A percentile compares a stretch with the other conserved stretches of the same genome.
Conservation (phyloP, 2,329 filamentous ascomycete species). For the Ilyonectria mors-panacis region DNA sequence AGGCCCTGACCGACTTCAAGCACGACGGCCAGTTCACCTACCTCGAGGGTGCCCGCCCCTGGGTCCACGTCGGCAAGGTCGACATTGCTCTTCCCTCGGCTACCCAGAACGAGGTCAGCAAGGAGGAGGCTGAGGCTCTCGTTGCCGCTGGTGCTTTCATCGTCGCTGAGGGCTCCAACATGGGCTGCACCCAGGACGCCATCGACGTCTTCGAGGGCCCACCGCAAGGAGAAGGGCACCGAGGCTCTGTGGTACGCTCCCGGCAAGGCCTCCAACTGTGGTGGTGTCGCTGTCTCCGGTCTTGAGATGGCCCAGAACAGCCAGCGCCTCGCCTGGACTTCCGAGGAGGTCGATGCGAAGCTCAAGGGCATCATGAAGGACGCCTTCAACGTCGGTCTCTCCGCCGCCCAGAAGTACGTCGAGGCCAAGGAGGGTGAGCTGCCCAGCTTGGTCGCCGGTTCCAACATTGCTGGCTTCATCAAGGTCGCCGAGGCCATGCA, state of each 20-base stretch:
- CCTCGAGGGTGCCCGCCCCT: slow-evolving; percentile 88
- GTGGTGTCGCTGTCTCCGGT: slow-evolving; percentile 96
- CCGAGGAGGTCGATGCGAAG: slow-evolving; percentile 91
- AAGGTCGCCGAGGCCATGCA: slow-evolving; percentile 97
- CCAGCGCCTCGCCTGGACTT: slow-evolving; percentile 85
- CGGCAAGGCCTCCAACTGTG: slow-evolving; percentile 97
- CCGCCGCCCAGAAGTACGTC: slow-evolving; percentile 92
- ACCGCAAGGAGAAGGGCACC: slow-evolving; percentile 78
- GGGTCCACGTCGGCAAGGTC: slow-evolving; percentile 90
- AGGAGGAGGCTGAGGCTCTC: slow-evolving; percentile 89
- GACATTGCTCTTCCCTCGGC: slow-evolving; percentile 94
- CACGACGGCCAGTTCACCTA: slow-evolving; percentile 83
- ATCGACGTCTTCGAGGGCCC: slow-evolving; percentile 91
- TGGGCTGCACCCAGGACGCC: slow-evolving; percentile 97
- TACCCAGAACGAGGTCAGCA: slow-evolving; percentile 97
- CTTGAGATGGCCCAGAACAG: slow-evolving; percentile 99
- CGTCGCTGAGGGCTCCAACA: slow-evolving; percentile 98
- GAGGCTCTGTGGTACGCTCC: slow-evolving; percentile 94
- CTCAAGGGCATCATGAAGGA: slow-evolving; percentile 96
- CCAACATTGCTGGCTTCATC: slow-evolving; percentile 97
- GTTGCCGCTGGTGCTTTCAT: slow-evolving; percentile 83
- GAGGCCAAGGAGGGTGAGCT: slow-evolving; percentile 84
- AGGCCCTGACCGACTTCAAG: slow-evolving; percentile 82
- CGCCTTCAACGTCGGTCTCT: slow-evolving; percentile 90
- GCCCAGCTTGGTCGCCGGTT: slow-evolving; percentile 91